A percentile compares a stretch with the other conserved stretches of the same genome.
phyloP scores from a whole-genome alignment of 73 alveolate species.

The Uronychia setigera region DNA sequence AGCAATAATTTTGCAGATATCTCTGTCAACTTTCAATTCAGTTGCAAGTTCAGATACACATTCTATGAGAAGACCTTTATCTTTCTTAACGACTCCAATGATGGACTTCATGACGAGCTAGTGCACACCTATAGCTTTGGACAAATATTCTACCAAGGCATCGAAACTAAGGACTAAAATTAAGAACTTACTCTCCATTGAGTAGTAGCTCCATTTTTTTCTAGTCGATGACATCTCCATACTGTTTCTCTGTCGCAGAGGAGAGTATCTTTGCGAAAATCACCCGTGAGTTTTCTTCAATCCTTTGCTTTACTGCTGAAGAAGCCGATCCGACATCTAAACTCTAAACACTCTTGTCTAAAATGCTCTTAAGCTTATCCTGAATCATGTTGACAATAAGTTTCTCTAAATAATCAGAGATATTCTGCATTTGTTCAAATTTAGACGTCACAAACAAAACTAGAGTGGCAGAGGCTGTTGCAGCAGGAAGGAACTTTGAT shows the following conservation, averaged over 20 bases:
- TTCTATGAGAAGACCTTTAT: background rate
- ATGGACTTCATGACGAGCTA: background rate
- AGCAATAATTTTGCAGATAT: background rate
- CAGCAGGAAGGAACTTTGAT: conserved; percentile 22
- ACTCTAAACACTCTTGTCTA: background rate
- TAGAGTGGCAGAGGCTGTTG: conserved; percentile 7
- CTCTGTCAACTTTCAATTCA: conserved; percentile 8
- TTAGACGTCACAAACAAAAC: background rate
- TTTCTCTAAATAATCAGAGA: background rate
- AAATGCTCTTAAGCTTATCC: background rate
- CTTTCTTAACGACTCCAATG: conserved; percentile 13
- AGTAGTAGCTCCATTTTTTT: background rate
- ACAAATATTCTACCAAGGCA: background rate
- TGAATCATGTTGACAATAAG: conserved; percentile 3
- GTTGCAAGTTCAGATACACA: conserved; percentile 5
- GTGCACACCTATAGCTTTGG: conserved; percentile 9
- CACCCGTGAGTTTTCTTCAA: background rate
- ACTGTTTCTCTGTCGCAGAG: background rate
- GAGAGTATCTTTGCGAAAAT: background rate
- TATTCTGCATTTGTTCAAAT: background rate
- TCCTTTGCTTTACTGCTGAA: background rate
- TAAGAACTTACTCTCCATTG: conserved; percentile 5
- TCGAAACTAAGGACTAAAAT: background rate
- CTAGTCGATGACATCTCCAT: background rate
- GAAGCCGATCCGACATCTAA: background rate